A percentile compares a stretch with the other conserved stretches of the same genome.
phyloP scores from a whole-genome alignment of 176 grass and related monocot genomes.

The Carex myosuroides region DNA sequence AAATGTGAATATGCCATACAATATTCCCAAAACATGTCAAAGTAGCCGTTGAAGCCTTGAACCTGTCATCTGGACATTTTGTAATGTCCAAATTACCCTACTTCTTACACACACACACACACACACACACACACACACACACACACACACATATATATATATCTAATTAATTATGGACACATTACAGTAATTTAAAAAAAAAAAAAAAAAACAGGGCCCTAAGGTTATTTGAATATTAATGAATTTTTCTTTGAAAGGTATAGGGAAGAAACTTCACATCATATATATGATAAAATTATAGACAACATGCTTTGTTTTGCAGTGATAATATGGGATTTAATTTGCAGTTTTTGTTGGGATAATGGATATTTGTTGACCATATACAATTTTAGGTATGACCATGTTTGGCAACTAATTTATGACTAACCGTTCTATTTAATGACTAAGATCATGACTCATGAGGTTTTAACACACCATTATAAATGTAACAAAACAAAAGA shows the following conservation, averaged over 20 bases:
- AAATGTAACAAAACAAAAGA: background rate
- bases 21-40: background rate
- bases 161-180: background rate
- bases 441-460: background rate
- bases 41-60: background rate
- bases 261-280: background rate
- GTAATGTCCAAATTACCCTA: background rate
- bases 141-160: too few relatives aligned
- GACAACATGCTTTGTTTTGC: conserved; percentile 1
- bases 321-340: background rate
- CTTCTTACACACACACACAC: background rate
- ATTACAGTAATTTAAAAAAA: background rate
- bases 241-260: background rate
- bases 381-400: background rate
- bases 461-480: background rate
- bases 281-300: background rate
- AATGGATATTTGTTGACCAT: background rate
- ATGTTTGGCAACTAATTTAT: background rate
- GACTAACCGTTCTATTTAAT: background rate
- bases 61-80: background rate
- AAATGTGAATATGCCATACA: background rate
- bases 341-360: background rate
- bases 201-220: background rate
- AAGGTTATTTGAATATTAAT: background rate
- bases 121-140: too few relatives aligned